These are phyloP conservation scores for Fusarium goolgardi DNA, from an alignment of 2,329 filamentous ascomycete genomes.

Conservation along the genomic window DNA sequence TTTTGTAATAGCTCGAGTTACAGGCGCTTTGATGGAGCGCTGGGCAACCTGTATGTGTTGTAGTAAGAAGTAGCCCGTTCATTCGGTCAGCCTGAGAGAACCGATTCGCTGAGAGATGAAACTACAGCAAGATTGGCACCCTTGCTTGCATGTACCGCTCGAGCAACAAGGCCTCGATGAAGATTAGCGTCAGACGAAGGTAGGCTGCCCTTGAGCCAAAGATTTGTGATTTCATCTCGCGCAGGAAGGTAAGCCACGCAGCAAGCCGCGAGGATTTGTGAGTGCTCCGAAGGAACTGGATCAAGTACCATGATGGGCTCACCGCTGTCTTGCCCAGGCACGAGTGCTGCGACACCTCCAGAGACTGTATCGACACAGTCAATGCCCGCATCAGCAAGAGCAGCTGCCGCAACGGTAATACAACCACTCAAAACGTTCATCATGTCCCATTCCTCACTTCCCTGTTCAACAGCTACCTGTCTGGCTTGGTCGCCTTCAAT, in stretches of 20 bases:
- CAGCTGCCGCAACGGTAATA: slow-evolving; percentile 92
- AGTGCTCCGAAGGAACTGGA: slow-evolving; percentile 83
- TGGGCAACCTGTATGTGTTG: slow-evolving; percentile 1
- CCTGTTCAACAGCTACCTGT: slow-evolving; percentile 59
- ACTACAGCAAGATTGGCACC: slow-evolving; percentile 51
- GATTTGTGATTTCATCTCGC: slow-evolving; percentile 90
- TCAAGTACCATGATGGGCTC: slow-evolving; percentile 74
- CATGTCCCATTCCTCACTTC: slow-evolving; percentile 80
- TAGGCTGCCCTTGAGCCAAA: slow-evolving; percentile 87
- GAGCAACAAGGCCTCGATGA: slow-evolving; percentile 53
- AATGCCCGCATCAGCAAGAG: slow-evolving; percentile 93
- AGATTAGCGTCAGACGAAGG: slow-evolving; percentile 54
- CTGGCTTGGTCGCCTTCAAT: slow-evolving; percentile 91
- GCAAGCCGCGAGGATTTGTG: slow-evolving; percentile 81
- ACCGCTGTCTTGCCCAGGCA: slow-evolving; percentile 56
- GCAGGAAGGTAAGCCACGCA: slow-evolving; percentile 89
- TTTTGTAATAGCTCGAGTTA: not conserved
- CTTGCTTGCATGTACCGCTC: slow-evolving; percentile 57
- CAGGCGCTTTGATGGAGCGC: not conserved
- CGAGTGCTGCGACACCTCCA: slow-evolving; percentile 87
- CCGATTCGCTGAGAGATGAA: slow-evolving; percentile 53
- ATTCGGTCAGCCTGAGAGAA: slow-evolving; percentile 36
- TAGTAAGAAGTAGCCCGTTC: not conserved
- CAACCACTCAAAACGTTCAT: slow-evolving; percentile 94
- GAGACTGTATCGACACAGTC: slow-evolving; percentile 93